phyloP scores from a whole-genome alignment of 2,329 filamentous ascomycete genomes.

The Cordyceps pruinosa region DNA sequence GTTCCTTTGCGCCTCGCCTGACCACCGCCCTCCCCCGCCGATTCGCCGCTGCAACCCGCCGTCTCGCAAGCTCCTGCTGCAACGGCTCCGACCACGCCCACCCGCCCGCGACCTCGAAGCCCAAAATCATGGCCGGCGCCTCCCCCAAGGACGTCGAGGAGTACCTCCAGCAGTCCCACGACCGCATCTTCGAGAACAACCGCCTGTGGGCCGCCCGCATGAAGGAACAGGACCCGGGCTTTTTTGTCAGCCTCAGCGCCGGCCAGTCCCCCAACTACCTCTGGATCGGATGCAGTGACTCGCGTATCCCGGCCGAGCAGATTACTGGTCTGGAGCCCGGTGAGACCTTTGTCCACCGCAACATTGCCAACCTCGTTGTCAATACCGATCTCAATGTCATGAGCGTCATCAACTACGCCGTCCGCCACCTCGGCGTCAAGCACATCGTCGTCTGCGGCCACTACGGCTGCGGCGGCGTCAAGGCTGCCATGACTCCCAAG shows the following conservation, averaged over 20 bases:
- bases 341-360: slow-evolving; percentile 89
- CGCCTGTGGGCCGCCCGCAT: slow-evolving; percentile 57
- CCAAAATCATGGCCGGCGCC: slow-evolving; percentile 23
- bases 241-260: slow-evolving; percentile 56
- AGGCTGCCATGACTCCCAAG: slow-evolving; percentile 65
- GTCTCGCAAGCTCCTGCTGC: slow-evolving; percentile 10
- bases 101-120: not conserved
- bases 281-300: slow-evolving; percentile 90
- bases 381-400: slow-evolving; percentile 73
- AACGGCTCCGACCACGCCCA: not conserved
- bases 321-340: slow-evolving; percentile 78
- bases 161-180: slow-evolving; percentile 58
- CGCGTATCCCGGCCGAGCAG: slow-evolving; percentile 83
- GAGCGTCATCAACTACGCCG: slow-evolving; percentile 81
- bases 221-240: slow-evolving; percentile 51
- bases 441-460: slow-evolving; percentile 75
- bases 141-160: slow-evolving; percentile 36
- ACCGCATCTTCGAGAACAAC: slow-evolving; percentile 64
- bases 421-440: slow-evolving; percentile 72
- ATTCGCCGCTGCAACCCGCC: not conserved
- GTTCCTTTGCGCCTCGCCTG: not conserved
- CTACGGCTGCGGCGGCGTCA: slow-evolving; percentile 71
- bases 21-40: not conserved
- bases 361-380: slow-evolving; percentile 84
- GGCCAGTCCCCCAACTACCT: slow-evolving; percentile 66